Evolutionary conservation across 2,329 filamentous ascomycete genomes (phyloP), one percentile per base, ranked within the genome.

Genomic region (Trichoderma asperellum): DNA sequence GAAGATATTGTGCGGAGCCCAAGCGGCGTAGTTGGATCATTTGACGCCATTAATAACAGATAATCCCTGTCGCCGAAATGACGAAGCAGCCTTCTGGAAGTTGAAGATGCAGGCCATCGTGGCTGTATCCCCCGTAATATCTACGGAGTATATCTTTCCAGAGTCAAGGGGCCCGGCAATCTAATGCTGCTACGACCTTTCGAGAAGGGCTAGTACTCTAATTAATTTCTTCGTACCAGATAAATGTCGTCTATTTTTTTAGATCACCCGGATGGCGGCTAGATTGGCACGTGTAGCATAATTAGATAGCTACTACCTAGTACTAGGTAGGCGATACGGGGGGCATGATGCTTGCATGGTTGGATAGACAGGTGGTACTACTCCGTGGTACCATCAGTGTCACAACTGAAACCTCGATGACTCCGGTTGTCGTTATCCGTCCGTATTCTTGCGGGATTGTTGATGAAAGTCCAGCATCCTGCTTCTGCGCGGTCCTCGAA

Each of bases 41-140:
- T 52, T 21, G 40, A 55, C 47, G 18, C 40, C 16, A 52, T 21
- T 58, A 58, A 67, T 59, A 21, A 67, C 40, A 21, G 55, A 27
- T 0, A n/a, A 55, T 43, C 63, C 63, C 63, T 59, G 63, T 59
- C 63, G 37, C 63, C 63, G 63, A 67, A 52, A 67, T 67, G 63
- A 67, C 52, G 29, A 67, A 67, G 63, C 63, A 59, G 63, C 63
- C 53, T 67, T 67, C 63, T 59, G 49, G 63, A 67, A 67, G 63
- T 16, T 43, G 24, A 58, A 55, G 63, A 47, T 67, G 14, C 40
- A n/a, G n/a, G 52, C 27, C 29, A 55, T 52, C 63, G 58, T 67
- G 55, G 52, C 40, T 34, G 43, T 37, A 58, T 43, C 56, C 56
- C 27, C 58, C 34, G 43, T 58, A 43, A 67, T 58, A 67, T 67